Evolutionary conservation across 345 rosid genomes (phyloP).

Genomic region (Raphanus sativus): DNA sequence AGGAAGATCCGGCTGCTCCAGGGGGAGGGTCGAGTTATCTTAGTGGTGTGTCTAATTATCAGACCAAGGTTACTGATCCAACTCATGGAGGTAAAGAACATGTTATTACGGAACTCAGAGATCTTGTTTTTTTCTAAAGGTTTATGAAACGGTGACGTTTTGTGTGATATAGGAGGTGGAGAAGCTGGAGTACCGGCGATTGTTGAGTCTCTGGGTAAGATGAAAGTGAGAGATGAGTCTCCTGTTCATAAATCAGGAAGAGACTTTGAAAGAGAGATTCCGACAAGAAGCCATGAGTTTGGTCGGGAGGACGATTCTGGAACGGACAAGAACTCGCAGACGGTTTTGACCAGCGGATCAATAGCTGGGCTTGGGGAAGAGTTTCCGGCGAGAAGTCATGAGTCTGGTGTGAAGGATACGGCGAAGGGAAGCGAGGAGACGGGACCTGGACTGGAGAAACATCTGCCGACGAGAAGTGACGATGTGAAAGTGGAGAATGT

Average conservation of each 20-base stretch:
- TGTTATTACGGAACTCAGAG: background rate
- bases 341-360: background rate
- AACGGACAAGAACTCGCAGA: background rate
- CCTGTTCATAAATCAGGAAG: slow-evolving; percentile 10
- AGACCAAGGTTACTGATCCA: slow-evolving; percentile 58
- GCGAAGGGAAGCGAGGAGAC: background rate
- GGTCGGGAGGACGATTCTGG: background rate
- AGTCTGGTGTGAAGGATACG: background rate
- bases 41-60: slow-evolving; percentile 47
- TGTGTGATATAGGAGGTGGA: slow-evolving; percentile 37
- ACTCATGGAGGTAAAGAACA: slow-evolving; percentile 40
- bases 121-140: background rate
- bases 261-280: background rate
- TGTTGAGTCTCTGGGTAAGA: slow-evolving; percentile 41
- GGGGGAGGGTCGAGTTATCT: slow-evolving; percentile 20
- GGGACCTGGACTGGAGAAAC: background rate
- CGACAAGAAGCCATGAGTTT: slow-evolving; percentile 19
- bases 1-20: slow-evolving; percentile 61
- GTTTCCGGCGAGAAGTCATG: background rate
- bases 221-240: slow-evolving; percentile 38
- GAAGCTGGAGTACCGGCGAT: slow-evolving; percentile 39
- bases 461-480: background rate
- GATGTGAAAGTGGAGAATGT: slow-evolving; percentile 3
- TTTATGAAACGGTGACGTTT: background rate
- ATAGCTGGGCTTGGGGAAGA: slow-evolving; percentile 8